Conservation (phyloP, 129 eudicot genomes). For the Mikania micrantha region DNA sequence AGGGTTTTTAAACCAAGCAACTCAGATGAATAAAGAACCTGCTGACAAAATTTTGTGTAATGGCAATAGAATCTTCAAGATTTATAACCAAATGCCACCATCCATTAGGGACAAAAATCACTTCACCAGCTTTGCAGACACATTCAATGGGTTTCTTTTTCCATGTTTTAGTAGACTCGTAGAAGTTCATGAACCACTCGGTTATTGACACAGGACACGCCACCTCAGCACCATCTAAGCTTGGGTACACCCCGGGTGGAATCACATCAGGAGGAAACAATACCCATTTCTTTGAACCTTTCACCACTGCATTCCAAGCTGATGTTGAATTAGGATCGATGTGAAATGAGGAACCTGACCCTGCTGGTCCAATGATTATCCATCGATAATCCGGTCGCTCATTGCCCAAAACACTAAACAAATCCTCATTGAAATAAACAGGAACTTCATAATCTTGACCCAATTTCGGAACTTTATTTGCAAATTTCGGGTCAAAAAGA, state of each 20-base stretch:
- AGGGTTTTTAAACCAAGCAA: not conserved
- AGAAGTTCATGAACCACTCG: conserved; percentile 98
- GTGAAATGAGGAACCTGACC: conserved; percentile 95
- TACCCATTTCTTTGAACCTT: conserved; percentile 96
- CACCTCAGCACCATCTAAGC: conserved; percentile 98
- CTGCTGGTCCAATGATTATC: conserved; percentile 95
- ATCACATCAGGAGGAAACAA: conserved; percentile 88
- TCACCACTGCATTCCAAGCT: conserved; percentile 96
- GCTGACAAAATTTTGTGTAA: conserved; percentile 95
- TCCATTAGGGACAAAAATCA: conserved; percentile 94
- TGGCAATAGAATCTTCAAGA: conserved; percentile 91
- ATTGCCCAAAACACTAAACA: conserved; percentile 71
- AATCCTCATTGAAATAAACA: conserved; percentile 70
- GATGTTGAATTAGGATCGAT: conserved; percentile 98
- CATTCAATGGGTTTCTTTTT: conserved; percentile 83
- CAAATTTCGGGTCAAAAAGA: conserved; percentile 88
- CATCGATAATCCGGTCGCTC: conserved; percentile 97
- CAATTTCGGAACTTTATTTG: conserved; percentile 55
- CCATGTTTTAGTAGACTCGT: conserved; percentile 71
- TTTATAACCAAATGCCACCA: conserved; percentile 99
- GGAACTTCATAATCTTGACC: conserved; percentile 76
- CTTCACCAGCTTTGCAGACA: conserved; percentile 94
- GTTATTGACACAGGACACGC: conserved; percentile 95
- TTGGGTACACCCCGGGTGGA: conserved; percentile 97
- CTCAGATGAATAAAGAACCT: conserved; percentile 37